A percentile compares a stretch with the other conserved stretches of the same genome.
Evolutionary conservation across 2,329 filamentous ascomycete genomes (phyloP).

Genomic region (Aspergillus ochraceus): DNA sequence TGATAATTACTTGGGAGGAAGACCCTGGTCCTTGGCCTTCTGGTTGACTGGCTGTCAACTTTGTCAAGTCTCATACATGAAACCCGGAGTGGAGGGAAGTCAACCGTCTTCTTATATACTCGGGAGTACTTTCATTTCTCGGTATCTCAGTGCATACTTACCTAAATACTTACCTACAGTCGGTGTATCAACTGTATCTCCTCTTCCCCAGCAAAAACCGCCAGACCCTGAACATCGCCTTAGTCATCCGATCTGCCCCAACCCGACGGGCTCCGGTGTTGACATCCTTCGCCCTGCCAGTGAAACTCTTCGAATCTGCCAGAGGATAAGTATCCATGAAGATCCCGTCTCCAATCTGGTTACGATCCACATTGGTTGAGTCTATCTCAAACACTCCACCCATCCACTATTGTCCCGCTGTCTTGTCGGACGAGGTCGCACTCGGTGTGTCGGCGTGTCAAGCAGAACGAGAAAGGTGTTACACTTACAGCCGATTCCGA

Average conservation of each 20-base stretch:
- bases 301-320: background rate
- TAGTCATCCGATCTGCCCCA: background rate
- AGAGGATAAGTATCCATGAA: conserved; percentile 1
- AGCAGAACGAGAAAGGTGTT: background rate
- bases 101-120: background rate
- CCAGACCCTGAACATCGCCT: background rate
- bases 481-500: background rate
- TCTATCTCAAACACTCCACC: conserved; percentile 17
- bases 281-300: background rate
- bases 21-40: background rate
- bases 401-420: conserved; percentile 5
- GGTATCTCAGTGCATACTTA: background rate
- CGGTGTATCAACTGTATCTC: no score
- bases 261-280: background rate
- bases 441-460: background rate
- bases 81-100: background rate
- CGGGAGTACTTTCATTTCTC: background rate
- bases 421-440: background rate
- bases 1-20: background rate
- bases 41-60: background rate
- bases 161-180: background rate
- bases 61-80: background rate
- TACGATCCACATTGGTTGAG: conserved; percentile 14
- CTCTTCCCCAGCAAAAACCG: no score
- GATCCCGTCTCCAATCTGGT: conserved; percentile 11